Evolutionary conservation across 352 stramenopile species (phyloP).

Genomic region (Vaucheria bursata): DNA sequence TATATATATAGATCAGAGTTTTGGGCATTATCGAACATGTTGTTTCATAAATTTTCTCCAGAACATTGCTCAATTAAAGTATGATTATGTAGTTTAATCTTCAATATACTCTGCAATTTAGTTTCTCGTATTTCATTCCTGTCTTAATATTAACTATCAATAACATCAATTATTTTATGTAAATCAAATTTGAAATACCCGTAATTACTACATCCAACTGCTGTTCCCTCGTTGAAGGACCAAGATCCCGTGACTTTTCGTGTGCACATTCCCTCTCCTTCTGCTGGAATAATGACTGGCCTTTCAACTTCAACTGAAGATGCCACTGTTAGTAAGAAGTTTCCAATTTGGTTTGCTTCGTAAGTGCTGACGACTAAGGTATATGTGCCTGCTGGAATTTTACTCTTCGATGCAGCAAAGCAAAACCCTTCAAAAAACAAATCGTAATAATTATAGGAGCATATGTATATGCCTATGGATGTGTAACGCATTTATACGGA

Average conservation of each 20-base stretch:
- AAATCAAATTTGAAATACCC: neutral
- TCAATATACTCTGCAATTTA: neutral
- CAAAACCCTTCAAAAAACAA: no score
- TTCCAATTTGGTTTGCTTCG: conserved; percentile 24
- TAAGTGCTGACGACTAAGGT: conserved; percentile 46
- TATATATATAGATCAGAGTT: neutral
- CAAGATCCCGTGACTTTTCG: conserved; percentile 32
- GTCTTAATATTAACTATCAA: conserved; percentile 24
- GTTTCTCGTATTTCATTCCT: neutral
- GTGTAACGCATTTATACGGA: no score
- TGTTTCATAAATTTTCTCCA: neutral
- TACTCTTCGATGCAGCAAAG: neutral
- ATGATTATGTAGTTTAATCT: neutral
- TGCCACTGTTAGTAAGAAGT: conserved; percentile 20
- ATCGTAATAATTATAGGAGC: neutral
- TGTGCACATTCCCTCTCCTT: conserved; percentile 40
- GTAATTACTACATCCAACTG: conserved; percentile 40
- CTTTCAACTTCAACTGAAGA: neutral
- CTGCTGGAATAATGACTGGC: conserved; percentile 7
- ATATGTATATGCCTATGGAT: neutral
- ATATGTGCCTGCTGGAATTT: conserved; percentile 37
- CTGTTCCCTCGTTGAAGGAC: conserved; percentile 21
- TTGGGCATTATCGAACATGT: neutral
- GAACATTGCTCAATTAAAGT: neutral
- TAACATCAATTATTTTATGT: neutral